Evolutionary conservation across 1,284 basidiomycete genomes (phyloP).

Genomic region (Lignosus rhinocerotis): DNA sequence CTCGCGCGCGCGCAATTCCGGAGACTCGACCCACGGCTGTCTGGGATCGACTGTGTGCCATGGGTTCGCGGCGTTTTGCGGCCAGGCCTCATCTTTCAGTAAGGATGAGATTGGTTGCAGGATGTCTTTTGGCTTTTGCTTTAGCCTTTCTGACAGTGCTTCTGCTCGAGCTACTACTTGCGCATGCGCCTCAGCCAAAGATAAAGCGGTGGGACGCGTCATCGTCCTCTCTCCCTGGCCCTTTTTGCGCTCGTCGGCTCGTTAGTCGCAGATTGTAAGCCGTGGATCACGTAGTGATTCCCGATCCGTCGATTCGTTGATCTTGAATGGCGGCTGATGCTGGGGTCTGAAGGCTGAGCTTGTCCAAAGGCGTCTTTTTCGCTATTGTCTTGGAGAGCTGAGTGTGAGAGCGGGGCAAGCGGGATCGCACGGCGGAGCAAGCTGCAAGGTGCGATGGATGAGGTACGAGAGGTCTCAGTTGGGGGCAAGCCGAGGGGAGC

Average conservation of each 20-base stretch:
- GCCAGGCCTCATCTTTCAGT: not conserved
- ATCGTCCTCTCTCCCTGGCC: too few relatives aligned
- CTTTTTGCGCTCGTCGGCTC: not conserved
- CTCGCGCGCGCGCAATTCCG: not conserved
- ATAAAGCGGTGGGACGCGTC: too few relatives aligned
- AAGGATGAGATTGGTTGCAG: too few relatives aligned
- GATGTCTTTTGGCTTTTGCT: too few relatives aligned
- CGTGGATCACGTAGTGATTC: not conserved
- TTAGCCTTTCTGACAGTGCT: too few relatives aligned
- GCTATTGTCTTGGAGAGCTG: not conserved
- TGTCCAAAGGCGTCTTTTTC: not conserved
- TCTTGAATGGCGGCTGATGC: not conserved
- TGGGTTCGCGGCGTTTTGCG: conserved; percentile 6
- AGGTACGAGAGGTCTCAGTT: not conserved
- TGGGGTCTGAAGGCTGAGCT: not conserved
- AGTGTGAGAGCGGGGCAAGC: not conserved
- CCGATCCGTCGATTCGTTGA: not conserved
- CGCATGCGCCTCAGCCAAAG: too few relatives aligned
- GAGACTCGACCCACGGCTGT: conserved; percentile 13
- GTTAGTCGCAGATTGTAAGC: not conserved
- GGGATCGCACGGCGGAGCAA: not conserved
- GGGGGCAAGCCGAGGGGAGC: not conserved
- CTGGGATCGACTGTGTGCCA: conserved; percentile 15
- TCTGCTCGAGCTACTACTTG: too few relatives aligned
- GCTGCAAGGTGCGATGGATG: not conserved